Evolutionary conservation across 768 basidiomycete species (phyloP).

Genomic region (Boletus sensibilis): DNA sequence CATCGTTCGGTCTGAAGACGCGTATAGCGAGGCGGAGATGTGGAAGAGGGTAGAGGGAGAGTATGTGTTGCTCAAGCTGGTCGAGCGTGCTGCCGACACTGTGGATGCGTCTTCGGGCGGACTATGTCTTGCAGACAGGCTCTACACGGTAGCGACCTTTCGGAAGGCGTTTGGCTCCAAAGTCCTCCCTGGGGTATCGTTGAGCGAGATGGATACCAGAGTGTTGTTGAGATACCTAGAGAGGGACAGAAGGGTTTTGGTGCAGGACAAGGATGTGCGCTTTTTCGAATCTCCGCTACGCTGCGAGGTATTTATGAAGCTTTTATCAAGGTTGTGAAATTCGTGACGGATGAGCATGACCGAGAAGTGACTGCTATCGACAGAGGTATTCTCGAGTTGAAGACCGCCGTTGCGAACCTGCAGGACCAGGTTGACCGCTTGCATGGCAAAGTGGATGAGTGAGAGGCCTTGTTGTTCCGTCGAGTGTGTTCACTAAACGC

Average conservation of each 20-base stretch:
- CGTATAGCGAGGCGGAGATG: slow-evolving; percentile 41
- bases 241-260: slow-evolving; percentile 65
- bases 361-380: slow-evolving; percentile 74
- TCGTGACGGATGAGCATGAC: slow-evolving; percentile 43
- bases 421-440: slow-evolving; percentile 67
- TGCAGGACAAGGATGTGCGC: slow-evolving; percentile 67
- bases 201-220: slow-evolving; percentile 64
- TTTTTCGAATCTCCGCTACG: neutral
- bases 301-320: neutral
- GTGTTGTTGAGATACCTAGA: slow-evolving; percentile 77
- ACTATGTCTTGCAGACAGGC: slow-evolving; percentile 48
- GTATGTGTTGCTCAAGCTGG: slow-evolving; percentile 63
- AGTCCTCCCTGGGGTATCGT: slow-evolving; percentile 39
- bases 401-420: slow-evolving; percentile 64
- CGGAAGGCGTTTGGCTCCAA: slow-evolving; percentile 51
- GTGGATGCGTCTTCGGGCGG: slow-evolving; percentile 47
- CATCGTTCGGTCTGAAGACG: slow-evolving; percentile 62
- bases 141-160: slow-evolving; percentile 66
- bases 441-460: slow-evolving; percentile 75
- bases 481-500: neutral
- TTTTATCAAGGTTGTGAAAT: slow-evolving; percentile 71
- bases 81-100: slow-evolving; percentile 65
- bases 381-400: slow-evolving; percentile 76
- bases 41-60: slow-evolving; percentile 68
- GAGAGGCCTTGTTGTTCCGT: slow-evolving; percentile 17